These are phyloP conservation scores for Capsella bursapastoris DNA, from an alignment of 345 rosid species.

Conservation along the genomic window DNA sequence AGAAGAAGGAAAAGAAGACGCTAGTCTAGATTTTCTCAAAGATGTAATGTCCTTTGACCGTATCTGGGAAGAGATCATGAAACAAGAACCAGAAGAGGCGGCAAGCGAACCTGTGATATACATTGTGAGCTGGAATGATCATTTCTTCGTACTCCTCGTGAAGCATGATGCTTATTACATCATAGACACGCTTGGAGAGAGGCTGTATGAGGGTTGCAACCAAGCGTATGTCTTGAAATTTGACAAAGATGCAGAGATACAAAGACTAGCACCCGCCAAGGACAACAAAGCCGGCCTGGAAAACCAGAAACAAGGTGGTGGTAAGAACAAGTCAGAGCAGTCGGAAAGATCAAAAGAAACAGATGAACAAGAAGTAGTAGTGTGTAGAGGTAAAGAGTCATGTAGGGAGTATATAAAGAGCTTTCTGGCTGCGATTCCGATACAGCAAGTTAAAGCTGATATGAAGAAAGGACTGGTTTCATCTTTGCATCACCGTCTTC, in stretches of 20 bases:
- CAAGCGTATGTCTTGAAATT: conserved; percentile 95
- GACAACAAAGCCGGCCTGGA: conserved; percentile 42
- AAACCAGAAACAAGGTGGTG: conserved; percentile 53
- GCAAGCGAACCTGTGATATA: conserved; percentile 57
- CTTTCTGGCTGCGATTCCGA: conserved; percentile 94
- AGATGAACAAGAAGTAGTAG: conserved; percentile 50
- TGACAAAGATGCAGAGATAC: conserved; percentile 60
- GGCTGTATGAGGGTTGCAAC: conserved; percentile 91
- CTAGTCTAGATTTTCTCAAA: conserved; percentile 72
- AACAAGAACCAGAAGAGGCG: conserved; percentile 51
- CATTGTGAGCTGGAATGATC: conserved; percentile 99
- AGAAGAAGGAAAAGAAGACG: conserved; percentile 71
- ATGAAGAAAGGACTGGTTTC: conserved; percentile 87
- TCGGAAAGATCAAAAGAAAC: conserved; percentile 3
- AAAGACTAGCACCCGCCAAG: conserved; percentile 41
- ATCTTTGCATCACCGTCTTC: conserved; percentile 80
- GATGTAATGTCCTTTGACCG: conserved; percentile 93
- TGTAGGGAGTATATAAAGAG: conserved; percentile 97
- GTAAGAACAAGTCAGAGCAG: conserved; percentile 37
- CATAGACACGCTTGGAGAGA: conserved; percentile 94
- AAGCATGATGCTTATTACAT: conserved; percentile 88
- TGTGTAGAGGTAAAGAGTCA: conserved; percentile 80
- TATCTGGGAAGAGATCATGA: conserved; percentile 92
- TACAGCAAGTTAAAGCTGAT: conserved; percentile 84
- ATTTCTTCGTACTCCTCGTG: conserved; percentile 86